Evolutionary conservation across 768 basidiomycete species (phyloP).

Genomic region (Amylocystis lapponica): DNA sequence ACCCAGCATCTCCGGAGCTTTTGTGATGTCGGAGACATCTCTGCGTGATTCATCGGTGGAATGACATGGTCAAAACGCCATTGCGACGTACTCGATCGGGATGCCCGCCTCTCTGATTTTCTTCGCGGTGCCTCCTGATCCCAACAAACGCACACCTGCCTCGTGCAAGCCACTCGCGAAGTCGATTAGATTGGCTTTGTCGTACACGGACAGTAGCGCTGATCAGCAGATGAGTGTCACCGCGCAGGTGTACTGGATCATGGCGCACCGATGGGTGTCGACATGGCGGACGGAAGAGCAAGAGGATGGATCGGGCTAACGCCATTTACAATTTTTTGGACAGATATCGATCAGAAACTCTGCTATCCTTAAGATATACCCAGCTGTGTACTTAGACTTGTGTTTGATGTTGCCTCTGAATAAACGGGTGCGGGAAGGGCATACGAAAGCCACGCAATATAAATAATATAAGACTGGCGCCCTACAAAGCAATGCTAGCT

Average conservation of each 20-base stretch:
- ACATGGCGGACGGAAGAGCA: slow-evolving; percentile 21
- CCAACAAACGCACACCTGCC: slow-evolving; percentile 82
- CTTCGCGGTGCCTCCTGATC: slow-evolving; percentile 97
- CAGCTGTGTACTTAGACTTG: too few species aligned
- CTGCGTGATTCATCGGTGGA: slow-evolving; percentile 35
- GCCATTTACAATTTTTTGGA: too few species aligned
- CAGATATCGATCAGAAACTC: too few species aligned
- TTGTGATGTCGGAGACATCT: slow-evolving; percentile 96
- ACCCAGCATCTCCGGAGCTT: slow-evolving; percentile 98
- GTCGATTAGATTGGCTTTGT: slow-evolving; percentile 86
- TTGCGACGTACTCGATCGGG: slow-evolving; percentile 69
- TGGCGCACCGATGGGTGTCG: slow-evolving; percentile 30
- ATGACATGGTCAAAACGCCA: not conserved
- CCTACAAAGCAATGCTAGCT: too few species aligned
- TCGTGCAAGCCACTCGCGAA: slow-evolving; percentile 80
- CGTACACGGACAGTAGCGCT: slow-evolving; percentile 95
- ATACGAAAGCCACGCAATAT: too few species aligned
- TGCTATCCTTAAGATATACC: too few species aligned
- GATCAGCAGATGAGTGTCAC: slow-evolving; percentile 7
- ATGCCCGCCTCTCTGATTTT: slow-evolving; percentile 93
- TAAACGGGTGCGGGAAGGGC: too few species aligned
- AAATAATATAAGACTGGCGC: too few species aligned
- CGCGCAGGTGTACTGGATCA: not conserved
- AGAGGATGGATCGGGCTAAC: too few species aligned
- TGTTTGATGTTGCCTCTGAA: too few species aligned